phyloP scores from a whole-genome alignment of 805 yeast genomes.

The Candida endomychidarum region DNA sequence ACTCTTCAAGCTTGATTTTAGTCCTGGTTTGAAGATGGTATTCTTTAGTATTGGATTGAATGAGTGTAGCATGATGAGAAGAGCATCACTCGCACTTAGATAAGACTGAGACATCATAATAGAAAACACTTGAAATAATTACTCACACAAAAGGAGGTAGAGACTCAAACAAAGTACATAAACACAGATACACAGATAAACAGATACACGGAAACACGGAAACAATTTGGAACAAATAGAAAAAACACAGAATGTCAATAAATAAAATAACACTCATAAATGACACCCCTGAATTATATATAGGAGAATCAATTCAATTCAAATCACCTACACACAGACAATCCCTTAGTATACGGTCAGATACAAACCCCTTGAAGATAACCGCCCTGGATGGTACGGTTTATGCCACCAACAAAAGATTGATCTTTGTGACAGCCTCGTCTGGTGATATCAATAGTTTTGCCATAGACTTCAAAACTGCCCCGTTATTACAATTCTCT shows the following conservation, averaged over 20 bases:
- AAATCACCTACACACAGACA: constrained; percentile 25
- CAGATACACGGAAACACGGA: too few relatives aligned
- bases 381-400: constrained; percentile 38
- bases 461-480: constrained; percentile 29
- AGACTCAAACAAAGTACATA: too few relatives aligned
- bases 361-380: constrained; percentile 22
- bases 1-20: constrained; percentile 7
- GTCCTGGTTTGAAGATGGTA: constrained; percentile 12
- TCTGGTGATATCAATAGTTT: constrained; percentile 47
- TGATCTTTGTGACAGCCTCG: constrained; percentile 38
- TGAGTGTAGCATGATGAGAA: constrained; percentile 13
- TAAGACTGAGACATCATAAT: neutral
- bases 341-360: constrained; percentile 24
- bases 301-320: constrained; percentile 20
- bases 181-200: too few relatives aligned
- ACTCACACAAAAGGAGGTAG: neutral
- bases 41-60: constrained; percentile 28
- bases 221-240: too few relatives aligned
- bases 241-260: constrained; percentile 31
- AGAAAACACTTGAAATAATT: neutral
- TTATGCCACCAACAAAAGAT: constrained; percentile 42
- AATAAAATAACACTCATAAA: constrained; percentile 19
- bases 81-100: neutral
- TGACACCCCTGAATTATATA: constrained; percentile 20
- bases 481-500: constrained; percentile 31